phyloP scores from a whole-genome alignment of 2,329 filamentous ascomycete genomes.

The Akanthomyces uredinophilus region DNA sequence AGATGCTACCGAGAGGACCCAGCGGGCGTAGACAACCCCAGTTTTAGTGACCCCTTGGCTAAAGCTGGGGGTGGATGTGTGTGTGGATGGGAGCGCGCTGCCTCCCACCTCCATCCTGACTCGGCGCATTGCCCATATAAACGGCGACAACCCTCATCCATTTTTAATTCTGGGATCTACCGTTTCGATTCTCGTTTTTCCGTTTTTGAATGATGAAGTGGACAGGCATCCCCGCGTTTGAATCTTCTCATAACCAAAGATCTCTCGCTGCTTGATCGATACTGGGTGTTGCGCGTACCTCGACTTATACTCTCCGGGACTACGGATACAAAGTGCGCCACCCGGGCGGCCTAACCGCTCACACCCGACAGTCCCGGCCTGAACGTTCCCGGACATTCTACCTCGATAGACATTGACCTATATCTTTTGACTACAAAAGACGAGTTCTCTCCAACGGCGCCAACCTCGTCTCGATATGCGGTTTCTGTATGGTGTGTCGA shows the following conservation, averaged over 20 bases:
- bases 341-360: not conserved
- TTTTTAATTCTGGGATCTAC: not conserved
- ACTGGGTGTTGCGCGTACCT: not conserved
- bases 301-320: not conserved
- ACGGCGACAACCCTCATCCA: not conserved
- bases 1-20: not conserved
- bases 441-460: not conserved
- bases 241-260: not conserved
- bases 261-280: not conserved
- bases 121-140: not conserved
- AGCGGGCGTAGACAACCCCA: not conserved
- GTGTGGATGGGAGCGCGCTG: conserved; percentile 6
- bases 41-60: not conserved
- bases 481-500: not conserved
- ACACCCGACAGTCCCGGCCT: not conserved
- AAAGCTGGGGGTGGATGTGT: conserved; percentile 8
- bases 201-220: not conserved
- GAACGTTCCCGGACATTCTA: too few relatives aligned
- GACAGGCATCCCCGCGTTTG: not conserved
- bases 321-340: not conserved
- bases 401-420: not conserved
- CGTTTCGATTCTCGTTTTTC: not conserved
- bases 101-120: not conserved
- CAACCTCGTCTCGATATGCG: not conserved
- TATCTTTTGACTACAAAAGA: not conserved